Evolutionary conservation across 805 yeast genomes (phyloP), one percentile per base, ranked within the genome.

Genomic region (Candida namnaoensis): DNA sequence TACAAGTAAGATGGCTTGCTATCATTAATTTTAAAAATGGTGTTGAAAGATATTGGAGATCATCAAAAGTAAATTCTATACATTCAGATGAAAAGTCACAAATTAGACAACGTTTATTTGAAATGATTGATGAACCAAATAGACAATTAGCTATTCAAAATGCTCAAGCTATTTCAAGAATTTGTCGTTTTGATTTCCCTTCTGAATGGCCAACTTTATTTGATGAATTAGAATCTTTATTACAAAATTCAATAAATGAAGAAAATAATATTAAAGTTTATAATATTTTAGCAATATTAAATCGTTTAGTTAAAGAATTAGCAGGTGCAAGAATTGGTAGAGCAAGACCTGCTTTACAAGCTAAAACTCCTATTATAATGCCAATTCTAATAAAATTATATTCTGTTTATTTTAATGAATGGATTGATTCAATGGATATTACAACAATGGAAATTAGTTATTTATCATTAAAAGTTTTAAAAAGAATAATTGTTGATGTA

Each of bases 21-120:
- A 71, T 88, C 2, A 91, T 91, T 35, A 84, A 83, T 48, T 78
- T 91, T 61, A 91, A 93, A 55, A 91, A 91, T 59, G 95, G 95
- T 2, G 68, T 88, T 19, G 95, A 87, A 14, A 78, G 75, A 54
- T 78, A 77, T 53, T 91, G 99, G 98, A 69, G 96, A 44, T 67
- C 81, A 1, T 69, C 87, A 0, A 68, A 86, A 15, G 62, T 69
- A 32, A 64, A 75, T 45, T 68, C 77, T 1, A 71, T 82, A 15
- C 48, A 71, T 2, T 72, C 71, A 38, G 87, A 82, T 14, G 97
- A 88, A 53, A 91, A 88, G 56, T 45, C 46, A 0, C 75, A 72
- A 38, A 87, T 88, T 38, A 70, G 79, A 44, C 51, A 62, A 15
- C 65, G 81, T 35, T 56, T 86, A 9, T 83, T 88, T 49, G 66